phyloP scores from a whole-genome alignment of 1,139 yeast species.

The Blastobotrys illinoisensis region DNA sequence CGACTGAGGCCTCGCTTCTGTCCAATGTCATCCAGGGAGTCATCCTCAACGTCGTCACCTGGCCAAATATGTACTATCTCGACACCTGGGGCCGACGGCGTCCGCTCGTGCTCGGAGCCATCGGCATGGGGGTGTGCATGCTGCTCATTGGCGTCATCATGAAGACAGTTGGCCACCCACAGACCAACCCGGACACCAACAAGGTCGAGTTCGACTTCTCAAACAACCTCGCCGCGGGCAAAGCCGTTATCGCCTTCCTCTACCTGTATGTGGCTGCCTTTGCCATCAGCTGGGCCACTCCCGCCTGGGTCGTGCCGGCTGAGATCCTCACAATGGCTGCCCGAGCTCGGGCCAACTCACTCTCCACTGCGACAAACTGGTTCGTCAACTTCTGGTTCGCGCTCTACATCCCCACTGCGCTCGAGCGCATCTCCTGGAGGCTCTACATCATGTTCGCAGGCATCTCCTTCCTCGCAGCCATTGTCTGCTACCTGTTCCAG shows the following conservation, averaged over 20 bases:
- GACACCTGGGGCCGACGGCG: slow-evolving; percentile 44
- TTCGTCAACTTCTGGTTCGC: slow-evolving; percentile 54
- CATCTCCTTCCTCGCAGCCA: slow-evolving; percentile 12
- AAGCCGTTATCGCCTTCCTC: slow-evolving; percentile 70
- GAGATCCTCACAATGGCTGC: slow-evolving; percentile 75
- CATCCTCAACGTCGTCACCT: slow-evolving; percentile 17
- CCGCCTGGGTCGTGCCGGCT: slow-evolving; percentile 70
- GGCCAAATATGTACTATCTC: slow-evolving; percentile 18
- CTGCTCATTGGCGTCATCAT: slow-evolving; percentile 55
- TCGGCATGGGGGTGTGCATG: slow-evolving; percentile 58
- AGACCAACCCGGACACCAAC: slow-evolving; percentile 24
- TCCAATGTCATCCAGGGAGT: slow-evolving; percentile 52
- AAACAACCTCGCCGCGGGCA: slow-evolving; percentile 46
- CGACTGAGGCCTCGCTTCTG: slow-evolving; percentile 55
- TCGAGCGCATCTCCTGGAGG: slow-evolving; percentile 19
- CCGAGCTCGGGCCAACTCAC: slow-evolving; percentile 71
- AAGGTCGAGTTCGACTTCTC: slow-evolving; percentile 18
- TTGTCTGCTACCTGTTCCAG: slow-evolving; percentile 38
- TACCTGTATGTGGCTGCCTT: slow-evolving; percentile 75
- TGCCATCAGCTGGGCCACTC: slow-evolving; percentile 85
- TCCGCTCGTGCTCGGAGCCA: slow-evolving; percentile 57
- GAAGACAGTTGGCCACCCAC: slow-evolving; percentile 42
- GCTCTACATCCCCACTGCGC: slow-evolving; percentile 18
- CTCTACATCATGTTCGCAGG: slow-evolving; percentile 19
- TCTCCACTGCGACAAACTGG: slow-evolving; percentile 77